phyloP scores from a whole-genome alignment of 257 asterid species.

The Nicotiana tomentosiformis region DNA sequence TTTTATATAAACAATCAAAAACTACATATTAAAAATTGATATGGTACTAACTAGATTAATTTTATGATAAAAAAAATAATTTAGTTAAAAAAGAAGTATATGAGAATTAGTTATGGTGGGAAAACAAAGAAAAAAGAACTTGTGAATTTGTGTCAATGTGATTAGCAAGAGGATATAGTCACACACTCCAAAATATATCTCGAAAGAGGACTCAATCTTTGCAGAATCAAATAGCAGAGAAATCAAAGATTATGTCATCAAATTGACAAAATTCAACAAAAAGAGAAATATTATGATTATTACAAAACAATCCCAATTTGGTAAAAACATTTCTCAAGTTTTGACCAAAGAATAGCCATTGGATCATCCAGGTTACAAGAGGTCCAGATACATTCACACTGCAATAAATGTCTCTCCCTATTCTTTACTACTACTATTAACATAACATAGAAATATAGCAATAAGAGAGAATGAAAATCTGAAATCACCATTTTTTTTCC shows the following conservation, averaged over 20 bases:
- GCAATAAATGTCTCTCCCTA: slow-evolving; percentile 13
- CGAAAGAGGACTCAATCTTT: neutral
- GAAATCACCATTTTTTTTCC: neutral
- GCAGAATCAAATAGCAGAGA: neutral
- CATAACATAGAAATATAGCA: slow-evolving; percentile 3
- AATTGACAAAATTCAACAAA: neutral
- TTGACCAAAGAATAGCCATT: slow-evolving; percentile 1
- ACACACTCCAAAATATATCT: neutral
- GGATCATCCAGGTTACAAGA: slow-evolving; percentile 12
- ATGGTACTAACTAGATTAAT: neutral
- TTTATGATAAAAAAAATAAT: neutral
- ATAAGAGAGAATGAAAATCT: neutral
- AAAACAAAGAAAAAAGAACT: neutral
- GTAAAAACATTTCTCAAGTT: neutral
- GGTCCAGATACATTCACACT: slow-evolving; percentile 8
- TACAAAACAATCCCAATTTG: neutral
- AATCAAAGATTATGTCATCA: neutral
- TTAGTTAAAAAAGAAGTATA: neutral
- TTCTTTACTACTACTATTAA: slow-evolving; percentile 7
- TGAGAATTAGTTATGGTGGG: neutral
- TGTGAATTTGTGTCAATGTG: neutral
- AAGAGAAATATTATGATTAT: neutral
- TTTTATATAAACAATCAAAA: neutral
- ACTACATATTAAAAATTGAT: neutral
- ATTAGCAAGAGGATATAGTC: neutral